Base-by-base conservation (phyloP, 495 filamentous ascomycete species). In the Tuber melanosporum region DNA sequence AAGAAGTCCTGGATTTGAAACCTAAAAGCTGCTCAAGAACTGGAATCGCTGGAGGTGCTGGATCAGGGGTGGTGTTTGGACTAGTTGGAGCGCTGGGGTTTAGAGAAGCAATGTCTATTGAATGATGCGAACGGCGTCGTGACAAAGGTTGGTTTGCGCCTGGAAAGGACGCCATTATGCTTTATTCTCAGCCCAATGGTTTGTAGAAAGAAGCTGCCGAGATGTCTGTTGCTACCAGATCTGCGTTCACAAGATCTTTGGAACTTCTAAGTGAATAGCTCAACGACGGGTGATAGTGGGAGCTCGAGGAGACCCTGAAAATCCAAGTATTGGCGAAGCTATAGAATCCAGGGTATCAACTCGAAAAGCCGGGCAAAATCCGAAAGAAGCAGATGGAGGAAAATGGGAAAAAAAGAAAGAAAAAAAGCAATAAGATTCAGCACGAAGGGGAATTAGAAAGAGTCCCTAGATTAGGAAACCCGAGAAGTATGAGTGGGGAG, bases 1-100 rank as follows among this genome's bases (percentile, higher is more conserved):
- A 86, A 1, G 84, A 84, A 14, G 80, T 83, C 70, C 80, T 82
- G 71, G 86, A 71, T 3, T 45, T 71, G 44, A 62, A 70, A 66
- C 57, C 57, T 36, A 66, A 20, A 71, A 62, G 43, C 36, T 36
- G n/a, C 75, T 62, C n/a, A 80, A 52, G 66, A 70, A 44, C 26
- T 70, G 39, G 20, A 80, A 17, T 44, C 62, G 72, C 72, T 77
- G 70, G 41, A 45, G 49, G 49, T 32, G 6, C 26, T 17, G 26
- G 14, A 36, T 36, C 26, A 66, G 32, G 26, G 57, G 26, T 8
- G 1, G 57, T 66, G 14, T 26, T 32, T 66, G 57, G 57, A 19
- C 36, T 46, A 36, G 71, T 15, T n/a, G 71, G 44, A 46, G 71
- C 20, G 36, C 7, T 15, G 22, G 71, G 71, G 17, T 22, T 43